Percentiles rank a stretch among this genome's conserved stretches.
phyloP scores from a whole-genome alignment of 2,329 filamentous ascomycete genomes.

The Alternaria arbusti region DNA sequence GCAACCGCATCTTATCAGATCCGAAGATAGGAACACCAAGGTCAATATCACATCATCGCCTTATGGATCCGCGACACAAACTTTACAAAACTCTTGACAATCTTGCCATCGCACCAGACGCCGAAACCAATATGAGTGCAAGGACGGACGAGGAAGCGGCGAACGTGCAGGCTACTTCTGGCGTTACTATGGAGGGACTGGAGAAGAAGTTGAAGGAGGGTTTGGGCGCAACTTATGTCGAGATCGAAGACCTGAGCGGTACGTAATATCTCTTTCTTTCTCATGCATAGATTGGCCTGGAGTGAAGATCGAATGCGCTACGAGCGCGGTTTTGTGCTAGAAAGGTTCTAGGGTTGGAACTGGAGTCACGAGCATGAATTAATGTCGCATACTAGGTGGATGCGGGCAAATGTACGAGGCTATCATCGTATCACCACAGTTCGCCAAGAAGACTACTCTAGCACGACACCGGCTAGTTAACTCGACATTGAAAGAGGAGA shows the following conservation, averaged over 20 bases:
- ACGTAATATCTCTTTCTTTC: slow-evolving; percentile 38
- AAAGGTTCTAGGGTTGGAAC: background rate
- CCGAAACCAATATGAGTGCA: slow-evolving; percentile 49
- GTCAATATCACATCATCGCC: slow-evolving; percentile 23
- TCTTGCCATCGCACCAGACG: slow-evolving; percentile 26
- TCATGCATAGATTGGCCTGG: background rate
- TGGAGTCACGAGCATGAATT: slow-evolving; percentile 15
- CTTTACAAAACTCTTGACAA: slow-evolving; percentile 42
- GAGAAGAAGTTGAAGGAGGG: slow-evolving; percentile 71
- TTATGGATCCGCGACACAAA: slow-evolving; percentile 45
- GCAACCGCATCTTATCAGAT: slow-evolving; percentile 44
- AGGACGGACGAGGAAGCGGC: slow-evolving; percentile 51
- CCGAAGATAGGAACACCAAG: slow-evolving; percentile 28
- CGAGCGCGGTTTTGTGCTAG: background rate
- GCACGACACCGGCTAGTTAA: slow-evolving; percentile 89
- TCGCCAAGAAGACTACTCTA: slow-evolving; percentile 68
- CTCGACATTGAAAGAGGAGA: slow-evolving; percentile 80
- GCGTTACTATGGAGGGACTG: slow-evolving; percentile 76
- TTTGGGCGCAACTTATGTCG: slow-evolving; percentile 77
- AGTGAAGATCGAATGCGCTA: background rate
- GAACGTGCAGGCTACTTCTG: slow-evolving; percentile 62
- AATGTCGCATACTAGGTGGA: slow-evolving; percentile 58
- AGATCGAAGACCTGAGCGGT: slow-evolving; percentile 94
- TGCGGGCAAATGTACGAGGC: slow-evolving; percentile 75
- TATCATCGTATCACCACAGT: slow-evolving; percentile 65